A percentile compares a stretch with the other conserved stretches of the same genome.
Evolutionary conservation across 1,284 basidiomycete species (phyloP).

Genomic region (Moesziomyces aphidis): DNA sequence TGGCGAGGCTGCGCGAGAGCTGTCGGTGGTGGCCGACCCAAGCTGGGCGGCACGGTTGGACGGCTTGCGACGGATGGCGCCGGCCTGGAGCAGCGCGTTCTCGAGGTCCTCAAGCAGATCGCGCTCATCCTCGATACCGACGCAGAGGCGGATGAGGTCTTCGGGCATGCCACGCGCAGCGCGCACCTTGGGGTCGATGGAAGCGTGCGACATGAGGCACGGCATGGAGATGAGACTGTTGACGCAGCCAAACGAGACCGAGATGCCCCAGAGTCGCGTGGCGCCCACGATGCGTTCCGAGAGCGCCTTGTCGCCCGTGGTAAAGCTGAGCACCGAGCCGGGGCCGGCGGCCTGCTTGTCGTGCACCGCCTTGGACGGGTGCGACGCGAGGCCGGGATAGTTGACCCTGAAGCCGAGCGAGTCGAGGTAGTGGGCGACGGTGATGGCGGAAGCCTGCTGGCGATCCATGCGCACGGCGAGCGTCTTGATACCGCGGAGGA

Average conservation of each 20-base stretch:
- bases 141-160: conserved; percentile 95
- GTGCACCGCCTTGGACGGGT: conserved; percentile 88
- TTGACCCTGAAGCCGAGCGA: conserved; percentile 90
- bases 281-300: conserved; percentile 93
- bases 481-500: conserved; percentile 95
- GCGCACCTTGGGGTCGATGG: conserved; percentile 91
- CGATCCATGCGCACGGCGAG: conserved; percentile 96
- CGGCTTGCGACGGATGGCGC: conserved; percentile 75
- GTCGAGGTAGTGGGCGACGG: conserved; percentile 88
- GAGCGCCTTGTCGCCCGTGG: conserved; percentile 88
- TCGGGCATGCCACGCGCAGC: conserved; percentile 95
- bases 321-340: conserved; percentile 94
- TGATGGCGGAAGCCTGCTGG: conserved; percentile 84
- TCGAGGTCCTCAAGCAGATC: conserved; percentile 97
- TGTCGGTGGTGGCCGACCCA: conserved; percentile 14
- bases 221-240: conserved; percentile 99
- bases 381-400: conserved; percentile 88
- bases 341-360: conserved; percentile 81
- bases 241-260: conserved; percentile 96
- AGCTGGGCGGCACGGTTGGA: conserved; percentile 3
- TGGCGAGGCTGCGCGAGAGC: conserved; percentile 43
- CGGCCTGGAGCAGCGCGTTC: conserved; percentile 88
- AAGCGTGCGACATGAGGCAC: conserved; percentile 99
- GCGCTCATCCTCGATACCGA: conserved; percentile 94
- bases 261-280: conserved; percentile 95